A percentile compares a stretch with the other conserved stretches of the same genome.
Conservation (phyloP, 768 basidiomycete genomes). For the Collybia mongolica region DNA sequence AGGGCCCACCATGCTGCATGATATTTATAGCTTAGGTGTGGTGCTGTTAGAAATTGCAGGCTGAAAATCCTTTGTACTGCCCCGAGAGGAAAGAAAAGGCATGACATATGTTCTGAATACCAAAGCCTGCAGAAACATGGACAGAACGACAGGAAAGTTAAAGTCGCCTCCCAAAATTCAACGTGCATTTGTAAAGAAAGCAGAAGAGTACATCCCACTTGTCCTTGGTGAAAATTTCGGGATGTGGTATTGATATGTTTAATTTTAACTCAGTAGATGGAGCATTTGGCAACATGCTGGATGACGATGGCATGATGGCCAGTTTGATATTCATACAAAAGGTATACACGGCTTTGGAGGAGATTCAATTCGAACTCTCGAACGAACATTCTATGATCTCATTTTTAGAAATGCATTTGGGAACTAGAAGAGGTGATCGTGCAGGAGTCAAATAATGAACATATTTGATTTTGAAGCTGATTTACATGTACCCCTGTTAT, state of each 20-base stretch:
- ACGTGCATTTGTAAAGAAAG: constrained; percentile 1
- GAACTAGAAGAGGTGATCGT: too few relatives aligned
- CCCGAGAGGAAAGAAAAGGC: not conserved
- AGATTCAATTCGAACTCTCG: not conserved
- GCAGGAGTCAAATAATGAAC: too few relatives aligned
- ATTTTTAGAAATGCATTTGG: not conserved
- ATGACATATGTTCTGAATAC: constrained; percentile 1
- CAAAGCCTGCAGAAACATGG: not conserved
- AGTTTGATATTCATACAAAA: constrained; percentile 5
- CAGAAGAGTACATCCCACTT: constrained; percentile 2
- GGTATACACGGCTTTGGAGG: constrained; percentile 2
- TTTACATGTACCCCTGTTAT: not conserved
- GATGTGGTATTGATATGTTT: constrained; percentile 3
- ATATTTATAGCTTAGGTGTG: constrained; percentile 6
- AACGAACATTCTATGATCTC: not conserved
- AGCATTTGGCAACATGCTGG: not conserved
- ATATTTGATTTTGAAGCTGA: not conserved
- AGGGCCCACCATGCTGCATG: constrained; percentile 5
- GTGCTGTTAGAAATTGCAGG: constrained; percentile 2
- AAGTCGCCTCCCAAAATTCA: constrained; percentile 1
- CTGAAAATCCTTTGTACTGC: constrained; percentile 1
- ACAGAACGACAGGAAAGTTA: not conserved
- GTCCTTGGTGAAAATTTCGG: constrained; percentile 4
- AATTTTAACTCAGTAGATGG: constrained; percentile 2
- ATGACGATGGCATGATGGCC: constrained; percentile 4